Evolutionary conservation across 1,284 basidiomycete genomes (phyloP), one percentile per base, ranked within the genome.

Genomic region (Heterobasidion irregulare): DNA sequence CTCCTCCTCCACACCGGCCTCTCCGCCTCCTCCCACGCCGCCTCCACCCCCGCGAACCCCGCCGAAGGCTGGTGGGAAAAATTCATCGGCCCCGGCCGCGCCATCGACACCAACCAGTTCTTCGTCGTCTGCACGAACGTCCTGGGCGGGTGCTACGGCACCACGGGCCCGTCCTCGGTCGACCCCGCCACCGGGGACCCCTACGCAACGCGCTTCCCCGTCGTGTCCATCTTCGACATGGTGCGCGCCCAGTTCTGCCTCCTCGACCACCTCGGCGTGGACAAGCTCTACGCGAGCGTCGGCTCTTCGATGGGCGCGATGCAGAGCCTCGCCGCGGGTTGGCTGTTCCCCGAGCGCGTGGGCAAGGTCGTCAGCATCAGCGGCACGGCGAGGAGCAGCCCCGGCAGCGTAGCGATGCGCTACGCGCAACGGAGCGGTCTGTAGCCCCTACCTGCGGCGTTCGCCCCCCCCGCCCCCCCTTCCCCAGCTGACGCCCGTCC

Each of bases 41-140:
- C 94, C 0, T 89, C 89, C 10, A 90, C 90, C 0, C 68, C 78
- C 2, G 71, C 78, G 10, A 98, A 97, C 62, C 83, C 92, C 0
- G 74, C 90, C 0, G 80, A 86, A 19, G 96, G 97, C 6, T 99
- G 96, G 97, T 99, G 96, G 96, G 91, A 99, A 71, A 89, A 90
- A 63, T 99, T 98, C 72, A 94, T 99, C 58, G 96, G 97, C 0
- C 94, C 95, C 1, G 93, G 93, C 57, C 92, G 89, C 65, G 84
- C 94, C 2, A 78, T 99, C 38, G 97, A 99, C 74, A 98, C 96
- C 3, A 78, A 94, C 67, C 82, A 85, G 53, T 98, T 90, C 75
- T 98, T 92, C 71, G 77, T 99, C 66, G 86, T 99, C 50, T 99
- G 96, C 74, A 94, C 94, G 12, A 99, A 99, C 70, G 95, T 97